A percentile compares a stretch with the other conserved stretches of the same genome.
These are phyloP conservation scores for Endothia cerciana DNA, from an alignment of 2,329 filamentous ascomycete species.

Conservation along the genomic window DNA sequence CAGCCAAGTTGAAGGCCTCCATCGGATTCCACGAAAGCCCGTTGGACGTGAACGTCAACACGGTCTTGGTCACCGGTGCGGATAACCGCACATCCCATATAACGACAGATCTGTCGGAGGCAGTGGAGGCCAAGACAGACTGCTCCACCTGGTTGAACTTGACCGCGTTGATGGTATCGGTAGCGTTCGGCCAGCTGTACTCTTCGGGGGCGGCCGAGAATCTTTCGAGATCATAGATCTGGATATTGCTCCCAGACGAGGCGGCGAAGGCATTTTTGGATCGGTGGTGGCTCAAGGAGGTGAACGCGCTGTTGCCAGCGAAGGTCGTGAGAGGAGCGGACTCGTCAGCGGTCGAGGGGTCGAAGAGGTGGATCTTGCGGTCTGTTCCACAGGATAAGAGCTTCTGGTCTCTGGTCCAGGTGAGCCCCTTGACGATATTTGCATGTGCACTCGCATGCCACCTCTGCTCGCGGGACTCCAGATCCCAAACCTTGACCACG, in stretches of 20 bases:
- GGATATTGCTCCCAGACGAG: slow-evolving; percentile 71
- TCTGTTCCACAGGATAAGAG: slow-evolving; percentile 87
- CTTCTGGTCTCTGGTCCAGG: slow-evolving; percentile 85
- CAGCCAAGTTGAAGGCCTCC: slow-evolving; percentile 82
- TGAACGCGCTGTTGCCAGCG: slow-evolving; percentile 81
- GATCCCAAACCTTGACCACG: slow-evolving; percentile 73
- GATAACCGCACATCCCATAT: slow-evolving; percentile 87
- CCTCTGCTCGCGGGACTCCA: slow-evolving; percentile 71
- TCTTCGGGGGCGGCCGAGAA: slow-evolving; percentile 81
- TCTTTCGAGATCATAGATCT: slow-evolving; percentile 85
- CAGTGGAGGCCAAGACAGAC: slow-evolving; percentile 82
- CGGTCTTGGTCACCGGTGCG: slow-evolving; percentile 78
- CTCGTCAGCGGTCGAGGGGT: slow-evolving; percentile 72
- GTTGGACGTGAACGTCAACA: slow-evolving; percentile 83
- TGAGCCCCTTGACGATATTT: slow-evolving; percentile 89
- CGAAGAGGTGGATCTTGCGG: slow-evolving; percentile 85
- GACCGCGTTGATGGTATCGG: slow-evolving; percentile 87
- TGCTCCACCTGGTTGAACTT: slow-evolving; percentile 95
- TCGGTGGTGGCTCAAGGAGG: slow-evolving; percentile 81
- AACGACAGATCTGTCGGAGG: slow-evolving; percentile 82
- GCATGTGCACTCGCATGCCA: slow-evolving; percentile 83
- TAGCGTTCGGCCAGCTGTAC: slow-evolving; percentile 82
- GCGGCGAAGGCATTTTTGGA: slow-evolving; percentile 78
- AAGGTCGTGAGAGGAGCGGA: slow-evolving; percentile 80
- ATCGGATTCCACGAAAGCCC: slow-evolving; percentile 92